These are phyloP conservation scores for Echites panduratus DNA, from an alignment of 257 asterid genomes.

Conservation along the genomic window DNA sequence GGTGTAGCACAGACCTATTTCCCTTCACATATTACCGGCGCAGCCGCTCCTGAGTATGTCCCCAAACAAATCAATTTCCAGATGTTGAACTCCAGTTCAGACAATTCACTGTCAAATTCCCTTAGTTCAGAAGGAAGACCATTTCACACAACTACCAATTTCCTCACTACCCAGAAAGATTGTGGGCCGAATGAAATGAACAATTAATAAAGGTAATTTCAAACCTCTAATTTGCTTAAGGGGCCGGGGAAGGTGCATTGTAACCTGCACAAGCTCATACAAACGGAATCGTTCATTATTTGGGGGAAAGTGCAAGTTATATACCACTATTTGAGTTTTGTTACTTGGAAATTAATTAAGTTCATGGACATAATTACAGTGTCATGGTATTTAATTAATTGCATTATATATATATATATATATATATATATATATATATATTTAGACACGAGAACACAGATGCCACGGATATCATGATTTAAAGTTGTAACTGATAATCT, in stretches of 20 bases:
- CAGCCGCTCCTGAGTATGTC: conserved; percentile 24
- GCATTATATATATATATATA: too few relatives aligned
- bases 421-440: too few relatives aligned
- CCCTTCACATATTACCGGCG: conserved; percentile 27
- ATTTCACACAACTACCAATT: conserved; percentile 44
- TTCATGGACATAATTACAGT: background rate
- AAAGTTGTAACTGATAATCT: background rate
- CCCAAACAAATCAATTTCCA: conserved; percentile 38
- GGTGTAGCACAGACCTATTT: conserved; percentile 39
- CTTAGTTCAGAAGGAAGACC: conserved; percentile 34
- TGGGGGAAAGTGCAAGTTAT: background rate
- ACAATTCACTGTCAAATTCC: conserved; percentile 24
- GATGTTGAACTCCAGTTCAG: conserved; percentile 27
- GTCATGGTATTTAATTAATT: background rate
- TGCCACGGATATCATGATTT: conserved; percentile 3
- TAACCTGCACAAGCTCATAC: too few relatives aligned
- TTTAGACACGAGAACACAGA: background rate
- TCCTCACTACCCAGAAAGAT: conserved; percentile 45
- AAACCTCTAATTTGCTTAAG: background rate
- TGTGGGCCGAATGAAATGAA: conserved; percentile 18
- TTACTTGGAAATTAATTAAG: background rate
- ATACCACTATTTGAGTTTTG: background rate
- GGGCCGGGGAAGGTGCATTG: too few relatives aligned
- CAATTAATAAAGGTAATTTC: conserved; percentile 21
- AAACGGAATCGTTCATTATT: background rate